Evolutionary conservation across 345 rosid species (phyloP), one percentile per base, ranked within the genome.

Genomic region (Citrus australasica): DNA sequence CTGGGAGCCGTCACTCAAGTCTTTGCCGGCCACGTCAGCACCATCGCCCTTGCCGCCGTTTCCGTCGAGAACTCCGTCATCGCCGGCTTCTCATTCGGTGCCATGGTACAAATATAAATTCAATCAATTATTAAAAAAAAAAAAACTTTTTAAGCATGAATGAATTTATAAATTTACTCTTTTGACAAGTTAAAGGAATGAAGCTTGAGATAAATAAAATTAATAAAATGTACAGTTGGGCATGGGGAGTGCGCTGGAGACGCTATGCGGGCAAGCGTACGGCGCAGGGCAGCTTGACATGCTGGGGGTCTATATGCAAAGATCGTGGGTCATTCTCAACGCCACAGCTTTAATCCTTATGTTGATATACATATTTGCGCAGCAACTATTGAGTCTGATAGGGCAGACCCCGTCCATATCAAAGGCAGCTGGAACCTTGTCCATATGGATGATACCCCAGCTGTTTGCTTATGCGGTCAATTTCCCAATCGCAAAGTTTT

Each of bases 181-280:
- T 1, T 46, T 11, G 51, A 46, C 5, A 11, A 46, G 13, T 42
- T 42, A 10, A 42, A 42, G 51, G 51, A 10, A 42, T 42, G 51
- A 13, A 11, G 11, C 14, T 42, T 42, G 51, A 11, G 51, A 46
- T 3, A 1, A 3, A 3, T 46, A 4, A 46, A 13, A 13, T 46
- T 46, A 46, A 46, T 46, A 0, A 11, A 46, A 46, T 11, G 14
- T 19, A 3, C 82, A 95, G 98, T 87, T 95, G 56, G 99, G 99
- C 28, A 95, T 95, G 99, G 99, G 99, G 76, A 95, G 99, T 70
- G 96, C 99, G 37, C 90, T 95, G 9, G 98, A 95, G 84, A 95
- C 99, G 25, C 85, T 93, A 35, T 93, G 98, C 79, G 99, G 99
- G 8, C 99, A 95, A 82, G 99, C 98, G 24, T 90, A 79, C 74